Base-by-base conservation (phyloP, 345 rosid species). In the Abelmoschus esculentus region DNA sequence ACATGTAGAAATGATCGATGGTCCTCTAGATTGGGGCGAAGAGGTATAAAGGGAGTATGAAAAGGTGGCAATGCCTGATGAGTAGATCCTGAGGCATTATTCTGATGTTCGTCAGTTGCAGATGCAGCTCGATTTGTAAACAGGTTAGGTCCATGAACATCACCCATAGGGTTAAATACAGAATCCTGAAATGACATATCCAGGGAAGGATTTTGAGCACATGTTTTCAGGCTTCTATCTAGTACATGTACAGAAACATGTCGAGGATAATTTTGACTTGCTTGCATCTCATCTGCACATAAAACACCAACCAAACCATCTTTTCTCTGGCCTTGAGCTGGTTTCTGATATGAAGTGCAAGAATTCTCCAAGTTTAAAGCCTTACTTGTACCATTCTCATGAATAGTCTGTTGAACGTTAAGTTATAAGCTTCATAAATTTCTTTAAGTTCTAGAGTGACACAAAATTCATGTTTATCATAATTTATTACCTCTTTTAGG, bases 211-310 rank as follows among this genome's bases (percentile, higher is more conserved):
- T 79, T 73, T 66, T 81, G 86, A 76, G 75, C 66, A 73, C 81
- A 81, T 32, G 78, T 68, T 66, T 82, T 80, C 15, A 61, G 64
- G 70, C 80, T 89, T 61, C 87, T 90, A 64, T 90, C 87, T 75
- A 89, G 49, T 58, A 83, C 82, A 58, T 84, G 89, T 61, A 85
- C 87, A 4, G 87, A 76, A 31, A 86, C 87, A 72, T 85, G 92
- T 82, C 86, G 82, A 52, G 98, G 97, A 75, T 82, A 87, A 85
- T 71, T 84, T 60, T 83, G 90, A 74, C 80, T 72, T 54, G 81
- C 73, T 79, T 85, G 85, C 77, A 76, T 73, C 73, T 83, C 81
- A 72, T 84, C 86, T 31, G 72, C 57, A 40, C 69, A 80, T 70
- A 73, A 53, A 26, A 73, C 73, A 58, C 70, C 77, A 60, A 47